Base-by-base conservation (phyloP, 2,329 filamentous ascomycete species). In the Aaosphaeria arxii region DNA sequence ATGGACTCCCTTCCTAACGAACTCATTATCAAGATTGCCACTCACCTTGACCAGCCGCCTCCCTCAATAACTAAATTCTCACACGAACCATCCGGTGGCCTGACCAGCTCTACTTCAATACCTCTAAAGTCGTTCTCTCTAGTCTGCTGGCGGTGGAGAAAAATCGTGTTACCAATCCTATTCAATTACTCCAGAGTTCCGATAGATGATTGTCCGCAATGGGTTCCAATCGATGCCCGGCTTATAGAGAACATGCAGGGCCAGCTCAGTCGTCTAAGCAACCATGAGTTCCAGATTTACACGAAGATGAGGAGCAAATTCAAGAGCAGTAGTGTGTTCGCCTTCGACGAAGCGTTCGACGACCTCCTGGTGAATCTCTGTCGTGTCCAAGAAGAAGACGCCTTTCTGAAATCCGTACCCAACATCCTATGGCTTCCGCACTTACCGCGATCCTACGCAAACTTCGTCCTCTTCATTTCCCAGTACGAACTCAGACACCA, bases 1-100 rank as follows among this genome's bases (percentile, higher is more conserved):
- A 63, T 70, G 54, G 51, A 65, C 35, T 47, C 52, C 1, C 59
- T 72, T 3, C 67, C 69, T 28, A 66, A 67, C 45, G 69, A 72
- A 49, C 53, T 72, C 2, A 48, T 67, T 1, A 55, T 67, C n/a
- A 61, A 68, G 11, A 66, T 72, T 32, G 57, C 64, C 4, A 54
- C 53, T 1, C 56, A 69, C 29, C 59, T 71, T 9, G 61, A 65
- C n/a, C 32, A 40, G 4, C 47, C 58, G 6, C 54, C 69, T 11
- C 67, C 69, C 1, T 71, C 69, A 4, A 48, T 64, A 38, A 47
- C 40, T 11, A 63, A 64, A 30, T 69, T 71, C 43, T 41, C 57
- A 4, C 55, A 68, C 30, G 66, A 71, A 45, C 68, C 69, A 6
- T 58, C 60, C 1, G 11, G 45, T 6, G 11, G 57, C 3, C 43